phyloP scores from a whole-genome alignment of 495 filamentous ascomycete species.

The Penicillium cosmopolitanum region DNA sequence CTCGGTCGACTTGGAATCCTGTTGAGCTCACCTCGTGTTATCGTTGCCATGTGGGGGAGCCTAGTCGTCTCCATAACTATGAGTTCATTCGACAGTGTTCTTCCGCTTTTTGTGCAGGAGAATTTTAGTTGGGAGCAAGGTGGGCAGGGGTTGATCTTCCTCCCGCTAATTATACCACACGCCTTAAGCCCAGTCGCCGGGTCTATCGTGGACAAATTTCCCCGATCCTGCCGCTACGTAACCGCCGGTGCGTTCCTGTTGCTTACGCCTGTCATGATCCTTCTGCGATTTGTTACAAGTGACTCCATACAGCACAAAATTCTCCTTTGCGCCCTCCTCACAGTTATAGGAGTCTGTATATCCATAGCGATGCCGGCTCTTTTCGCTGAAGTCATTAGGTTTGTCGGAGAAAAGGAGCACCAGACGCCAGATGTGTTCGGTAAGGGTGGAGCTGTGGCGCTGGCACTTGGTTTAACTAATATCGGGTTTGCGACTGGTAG shows the following conservation, averaged over 20 bases:
- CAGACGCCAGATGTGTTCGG: not conserved
- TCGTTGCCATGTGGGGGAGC: not conserved
- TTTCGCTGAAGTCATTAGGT: not conserved
- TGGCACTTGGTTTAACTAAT: constrained; percentile 2
- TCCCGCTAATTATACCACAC: not conserved
- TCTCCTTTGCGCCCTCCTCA: not conserved
- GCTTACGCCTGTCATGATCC: not conserved
- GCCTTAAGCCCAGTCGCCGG: not conserved
- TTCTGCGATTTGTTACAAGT: not conserved
- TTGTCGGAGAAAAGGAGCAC: not conserved
- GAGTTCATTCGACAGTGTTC: not conserved
- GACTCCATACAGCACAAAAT: not conserved
- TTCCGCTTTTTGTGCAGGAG: not conserved
- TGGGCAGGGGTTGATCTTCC: not conserved
- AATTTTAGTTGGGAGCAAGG: not conserved
- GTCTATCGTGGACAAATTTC: not conserved
- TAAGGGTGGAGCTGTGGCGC: not conserved
- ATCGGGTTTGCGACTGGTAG: constrained; percentile 13
- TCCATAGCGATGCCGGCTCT: not conserved
- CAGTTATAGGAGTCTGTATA: not conserved
- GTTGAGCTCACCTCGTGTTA: not conserved
- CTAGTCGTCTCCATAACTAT: not conserved
- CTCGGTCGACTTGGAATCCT: not conserved
- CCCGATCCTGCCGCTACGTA: not conserved
- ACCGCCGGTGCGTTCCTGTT: not conserved